These are phyloP conservation scores for Thielaviopsis populi DNA, from an alignment of 2,329 filamentous ascomycete species.

Conservation along the genomic window DNA sequence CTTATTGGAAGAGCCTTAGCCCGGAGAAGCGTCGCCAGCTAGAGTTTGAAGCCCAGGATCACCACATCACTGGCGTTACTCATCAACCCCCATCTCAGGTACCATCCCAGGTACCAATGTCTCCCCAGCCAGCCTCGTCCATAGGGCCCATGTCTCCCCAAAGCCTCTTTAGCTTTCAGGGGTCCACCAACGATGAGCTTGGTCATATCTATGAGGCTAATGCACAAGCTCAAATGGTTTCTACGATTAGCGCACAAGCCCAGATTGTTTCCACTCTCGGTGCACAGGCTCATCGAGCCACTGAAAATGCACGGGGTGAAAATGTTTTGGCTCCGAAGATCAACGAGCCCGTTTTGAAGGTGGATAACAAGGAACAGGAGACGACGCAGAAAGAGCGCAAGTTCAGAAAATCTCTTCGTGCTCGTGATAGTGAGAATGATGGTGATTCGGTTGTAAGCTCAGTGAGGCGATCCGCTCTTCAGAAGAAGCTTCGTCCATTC, in stretches of 20 bases:
- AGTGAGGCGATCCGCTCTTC: slow-evolving; percentile 2
- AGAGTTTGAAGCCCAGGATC: slow-evolving; percentile 35
- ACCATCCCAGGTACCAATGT: not conserved
- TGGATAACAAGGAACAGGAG: not conserved
- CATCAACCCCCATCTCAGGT: not conserved
- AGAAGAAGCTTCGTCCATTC: slow-evolving; percentile 12
- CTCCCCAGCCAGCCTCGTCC: not conserved
- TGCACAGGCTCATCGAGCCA: not conserved
- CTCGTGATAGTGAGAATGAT: slow-evolving; percentile 4
- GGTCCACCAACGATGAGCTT: slow-evolving; percentile 10
- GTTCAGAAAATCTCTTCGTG: not conserved
- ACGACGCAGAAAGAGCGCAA: not conserved
- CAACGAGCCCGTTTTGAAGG: not conserved
- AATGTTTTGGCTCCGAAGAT: not conserved
- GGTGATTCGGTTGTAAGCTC: not conserved
- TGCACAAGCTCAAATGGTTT: slow-evolving; percentile 9
- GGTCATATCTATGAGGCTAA: slow-evolving; percentile 13
- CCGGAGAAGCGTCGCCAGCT: slow-evolving; percentile 47
- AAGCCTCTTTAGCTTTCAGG: slow-evolving; percentile 8
- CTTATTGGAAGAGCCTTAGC: slow-evolving; percentile 54
- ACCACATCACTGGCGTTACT: not conserved
- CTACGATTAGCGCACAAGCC: slow-evolving; percentile 6
- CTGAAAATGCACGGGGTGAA: not conserved
- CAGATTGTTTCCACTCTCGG: slow-evolving; percentile 5
- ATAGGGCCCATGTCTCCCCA: slow-evolving; percentile 3